Percentiles rank a stretch among this genome's conserved stretches.
phyloP scores from a whole-genome alignment of 768 basidiomycete genomes.

The Tulasnella sp. region DNA sequence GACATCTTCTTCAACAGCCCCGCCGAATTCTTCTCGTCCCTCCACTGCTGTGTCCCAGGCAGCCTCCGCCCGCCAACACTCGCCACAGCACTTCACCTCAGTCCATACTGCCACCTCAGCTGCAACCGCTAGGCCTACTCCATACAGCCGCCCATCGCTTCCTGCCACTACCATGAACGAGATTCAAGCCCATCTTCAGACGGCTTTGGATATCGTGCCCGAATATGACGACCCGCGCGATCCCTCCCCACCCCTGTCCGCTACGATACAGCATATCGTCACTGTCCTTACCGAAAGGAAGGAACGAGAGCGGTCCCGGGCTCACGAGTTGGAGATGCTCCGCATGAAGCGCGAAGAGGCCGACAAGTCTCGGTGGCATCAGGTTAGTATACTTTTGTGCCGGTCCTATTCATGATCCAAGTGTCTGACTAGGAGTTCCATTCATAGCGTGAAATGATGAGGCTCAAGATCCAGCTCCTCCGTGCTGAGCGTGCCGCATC shows the following conservation, averaged over 20 bases:
- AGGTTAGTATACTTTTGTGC: not conserved
- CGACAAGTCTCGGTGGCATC: constrained; percentile 21
- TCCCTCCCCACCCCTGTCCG: constrained; percentile 14
- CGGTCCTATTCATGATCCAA: not conserved
- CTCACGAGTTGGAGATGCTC: constrained; percentile 18
- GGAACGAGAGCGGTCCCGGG: constrained; percentile 4
- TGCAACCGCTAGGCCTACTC: not conserved
- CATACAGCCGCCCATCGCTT: not conserved
- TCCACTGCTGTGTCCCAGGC: not conserved
- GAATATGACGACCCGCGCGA: constrained; percentile 8
- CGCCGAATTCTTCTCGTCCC: not conserved
- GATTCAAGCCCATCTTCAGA: not conserved
- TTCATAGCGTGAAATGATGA: constrained; percentile 20
- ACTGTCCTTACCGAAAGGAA: constrained; percentile 15
- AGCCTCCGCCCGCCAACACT: not conserved
- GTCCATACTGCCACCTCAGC: not conserved
- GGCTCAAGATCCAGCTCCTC: constrained; percentile 21
- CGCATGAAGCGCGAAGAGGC: constrained; percentile 22
- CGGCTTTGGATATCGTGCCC: not conserved
- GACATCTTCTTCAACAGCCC: not conserved
- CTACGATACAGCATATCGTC: constrained; percentile 18
- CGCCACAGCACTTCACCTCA: not conserved
- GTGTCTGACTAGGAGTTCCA: not conserved
- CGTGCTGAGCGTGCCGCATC: constrained; percentile 11
- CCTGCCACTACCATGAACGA: constrained; percentile 2